Conservation (phyloP, 2,329 filamentous ascomycete species). For the Diaporthe destruens region DNA sequence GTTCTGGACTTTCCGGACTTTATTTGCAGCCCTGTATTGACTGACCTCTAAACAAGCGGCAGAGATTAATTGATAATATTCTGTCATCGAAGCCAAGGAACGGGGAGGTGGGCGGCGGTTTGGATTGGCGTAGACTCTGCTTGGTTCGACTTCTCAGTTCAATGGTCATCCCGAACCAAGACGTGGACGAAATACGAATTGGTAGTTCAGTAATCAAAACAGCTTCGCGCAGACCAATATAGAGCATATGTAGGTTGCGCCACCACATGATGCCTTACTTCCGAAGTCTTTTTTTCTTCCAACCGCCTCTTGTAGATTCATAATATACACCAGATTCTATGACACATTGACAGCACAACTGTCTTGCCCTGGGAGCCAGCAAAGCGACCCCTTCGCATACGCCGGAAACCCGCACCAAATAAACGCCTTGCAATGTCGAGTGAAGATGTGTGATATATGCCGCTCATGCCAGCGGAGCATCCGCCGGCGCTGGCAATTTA, state of each 20-base stretch:
- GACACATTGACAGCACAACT: slow-evolving; percentile 28
- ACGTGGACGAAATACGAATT: background rate
- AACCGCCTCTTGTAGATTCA: background rate
- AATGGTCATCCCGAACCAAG: background rate
- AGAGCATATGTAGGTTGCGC: no score
- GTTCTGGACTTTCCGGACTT: no score
- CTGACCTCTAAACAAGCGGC: no score
- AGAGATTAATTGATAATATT: background rate
- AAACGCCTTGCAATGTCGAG: slow-evolving; percentile 43
- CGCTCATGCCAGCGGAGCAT: slow-evolving; percentile 32
- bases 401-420: slow-evolving; percentile 28
- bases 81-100: background rate
- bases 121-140: background rate
- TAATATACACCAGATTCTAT: slow-evolving; percentile 36
- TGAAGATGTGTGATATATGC: slow-evolving; percentile 40
- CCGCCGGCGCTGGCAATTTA: background rate
- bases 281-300: background rate
- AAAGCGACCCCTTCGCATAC: slow-evolving; percentile 15
- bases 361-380: slow-evolving; percentile 16
- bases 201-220: background rate
- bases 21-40: no score
- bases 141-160: background rate
- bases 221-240: background rate
- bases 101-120: no score
- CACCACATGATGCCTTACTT: slow-evolving; percentile 1